These are phyloP conservation scores for Ziziphus jujuba DNA, from an alignment of 306 rosid species.

Conservation along the genomic window DNA sequence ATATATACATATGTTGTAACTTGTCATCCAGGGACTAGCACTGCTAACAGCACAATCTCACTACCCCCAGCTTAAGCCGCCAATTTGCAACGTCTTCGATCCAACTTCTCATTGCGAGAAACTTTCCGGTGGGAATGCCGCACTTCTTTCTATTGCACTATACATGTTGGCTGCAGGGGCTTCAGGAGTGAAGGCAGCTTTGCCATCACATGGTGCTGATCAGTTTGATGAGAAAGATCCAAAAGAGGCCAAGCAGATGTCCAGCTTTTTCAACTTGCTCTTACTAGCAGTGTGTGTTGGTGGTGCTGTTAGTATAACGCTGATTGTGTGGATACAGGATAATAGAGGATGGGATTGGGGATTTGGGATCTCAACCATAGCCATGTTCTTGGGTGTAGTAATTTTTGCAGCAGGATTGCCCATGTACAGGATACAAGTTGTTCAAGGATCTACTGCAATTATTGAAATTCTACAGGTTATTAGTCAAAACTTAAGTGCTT, in stretches of 20 bases:
- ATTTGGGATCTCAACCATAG: conserved; percentile 57
- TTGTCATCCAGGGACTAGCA: conserved; percentile 52
- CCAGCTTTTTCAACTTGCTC: conserved; percentile 71
- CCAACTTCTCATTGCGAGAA: conserved; percentile 39
- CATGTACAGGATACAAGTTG: conserved; percentile 56
- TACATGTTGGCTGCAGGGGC: conserved; percentile 60
- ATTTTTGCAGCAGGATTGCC: conserved; percentile 68
- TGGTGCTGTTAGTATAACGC: conserved; percentile 64
- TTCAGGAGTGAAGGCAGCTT: conserved; percentile 73
- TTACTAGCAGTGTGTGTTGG: conserved; percentile 67
- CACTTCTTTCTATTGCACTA: conserved; percentile 59
- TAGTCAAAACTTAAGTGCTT: too few relatives aligned
- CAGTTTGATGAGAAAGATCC: conserved; percentile 82
- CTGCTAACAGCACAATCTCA: conserved; percentile 76
- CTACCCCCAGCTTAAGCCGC: conserved; percentile 59
- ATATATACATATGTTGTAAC: neutral
- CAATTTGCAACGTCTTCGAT: conserved; percentile 42
- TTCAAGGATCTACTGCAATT: conserved; percentile 54
- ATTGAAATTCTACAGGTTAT: conserved; percentile 66
- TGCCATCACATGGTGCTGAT: conserved; percentile 92
- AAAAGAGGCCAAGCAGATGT: conserved; percentile 64
- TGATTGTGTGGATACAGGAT: conserved; percentile 74
- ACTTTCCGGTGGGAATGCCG: conserved; percentile 42
- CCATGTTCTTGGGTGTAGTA: conserved; percentile 44
- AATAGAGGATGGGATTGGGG: conserved; percentile 92